Percentiles rank a stretch among this genome's conserved stretches.
Evolutionary conservation across 139 green algal species (phyloP).

Genomic region (Chlorella vulgaris): DNA sequence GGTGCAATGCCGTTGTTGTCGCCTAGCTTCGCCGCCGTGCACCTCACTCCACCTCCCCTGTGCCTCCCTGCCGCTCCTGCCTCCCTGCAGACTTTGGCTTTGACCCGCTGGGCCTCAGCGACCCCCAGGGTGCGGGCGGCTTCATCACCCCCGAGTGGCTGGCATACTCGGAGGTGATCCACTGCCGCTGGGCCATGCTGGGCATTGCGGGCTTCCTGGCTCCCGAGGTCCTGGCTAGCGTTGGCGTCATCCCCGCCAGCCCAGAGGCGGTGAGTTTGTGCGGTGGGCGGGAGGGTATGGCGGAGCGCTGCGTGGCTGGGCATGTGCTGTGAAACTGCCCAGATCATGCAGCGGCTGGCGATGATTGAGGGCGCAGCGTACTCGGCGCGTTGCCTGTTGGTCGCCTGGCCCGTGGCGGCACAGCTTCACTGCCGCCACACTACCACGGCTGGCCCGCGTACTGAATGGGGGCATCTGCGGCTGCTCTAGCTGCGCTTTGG

Average conservation of each 20-base stretch:
- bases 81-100: conserved; percentile 77
- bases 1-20: no score
- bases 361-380: no score
- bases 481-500: no score
- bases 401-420: no score
- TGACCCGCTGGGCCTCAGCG: conserved; percentile 92
- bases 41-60: background rate
- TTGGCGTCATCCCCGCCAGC: conserved; percentile 79
- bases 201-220: conserved; percentile 92
- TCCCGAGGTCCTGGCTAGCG: conserved; percentile 89
- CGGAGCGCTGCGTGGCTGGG: background rate
- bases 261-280: conserved; percentile 69
- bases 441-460: no score
- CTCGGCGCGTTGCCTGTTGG: no score
- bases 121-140: conserved; percentile 88
- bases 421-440: no score
- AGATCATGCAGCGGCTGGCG: no score
- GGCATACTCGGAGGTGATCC: conserved; percentile 72
- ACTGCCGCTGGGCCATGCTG: conserved; percentile 96
- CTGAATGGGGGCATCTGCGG: no score
- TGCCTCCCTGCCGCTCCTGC: background rate
- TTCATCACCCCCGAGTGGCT: conserved; percentile 96
- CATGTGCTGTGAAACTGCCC: no score
- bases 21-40: background rate
- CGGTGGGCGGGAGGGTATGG: background rate